Base-by-base conservation (phyloP, 345 rosid genomes). In the Citrus mangshanensis region DNA sequence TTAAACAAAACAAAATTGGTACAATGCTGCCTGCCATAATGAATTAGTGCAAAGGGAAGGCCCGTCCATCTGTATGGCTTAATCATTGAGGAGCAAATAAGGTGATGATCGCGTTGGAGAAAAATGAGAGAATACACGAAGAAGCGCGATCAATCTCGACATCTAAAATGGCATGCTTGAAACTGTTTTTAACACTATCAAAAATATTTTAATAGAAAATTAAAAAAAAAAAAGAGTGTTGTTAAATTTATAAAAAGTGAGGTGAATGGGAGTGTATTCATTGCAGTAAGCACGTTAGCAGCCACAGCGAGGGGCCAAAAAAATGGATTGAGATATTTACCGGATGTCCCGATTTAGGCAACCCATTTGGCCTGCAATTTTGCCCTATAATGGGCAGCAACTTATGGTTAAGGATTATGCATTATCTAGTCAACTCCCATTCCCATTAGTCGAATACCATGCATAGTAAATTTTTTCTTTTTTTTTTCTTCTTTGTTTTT, bases 361-460 rank as follows among this genome's bases (percentile, higher is more conserved):
- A n/a, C 66, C 66, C 76, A 59, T 73, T 42, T 19, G 58, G 59
- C 27, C 69, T 27, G 21, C 59, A 61, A 28, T 24, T 9, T 3
- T 10, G 49, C 49, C 49, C 16, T 42, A 3, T 42, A 10, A 42
- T 42, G 49, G 49, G 14, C 49, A 42, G 3, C 49, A 10, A 12
- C 49, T 12, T 0, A 40, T 1, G 9, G 10, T 42, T 10, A 40
- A 42, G 49, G 49, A 42, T 63, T 10, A 28, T 75, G 70, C 46
- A 46, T 46, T 64, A 49, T 75, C 70, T 49, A 75, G 46, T 75
- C 70, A 64, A 46, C 60, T 37, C 27, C 2, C 62, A 75, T 46
- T 28, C 22, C 5, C 32, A 30, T 30, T 5, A 12, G 13, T 63
- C 63, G 25, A 27, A 74, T 40, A 22, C 70, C 21, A 40, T 32